Percentiles rank a stretch among this genome's conserved stretches.
These are phyloP conservation scores for Sclerotiophoma versabilis DNA, from an alignment of 2,329 filamentous ascomycete genomes.

Conservation along the genomic window DNA sequence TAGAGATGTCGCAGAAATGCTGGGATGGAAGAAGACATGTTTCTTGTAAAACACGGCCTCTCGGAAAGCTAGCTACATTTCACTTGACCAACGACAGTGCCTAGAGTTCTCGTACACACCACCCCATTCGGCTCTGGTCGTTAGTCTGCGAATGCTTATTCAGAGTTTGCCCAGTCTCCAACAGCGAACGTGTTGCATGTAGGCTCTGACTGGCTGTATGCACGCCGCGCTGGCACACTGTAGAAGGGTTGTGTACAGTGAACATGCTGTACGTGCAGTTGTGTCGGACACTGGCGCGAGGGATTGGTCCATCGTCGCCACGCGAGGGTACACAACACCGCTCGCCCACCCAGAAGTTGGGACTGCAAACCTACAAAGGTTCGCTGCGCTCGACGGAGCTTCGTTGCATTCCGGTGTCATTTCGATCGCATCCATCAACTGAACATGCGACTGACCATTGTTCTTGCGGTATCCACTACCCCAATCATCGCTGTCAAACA, in stretches of 20 bases:
- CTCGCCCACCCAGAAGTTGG: too few relatives aligned
- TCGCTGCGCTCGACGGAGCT: not conserved
- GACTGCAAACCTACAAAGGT: not conserved
- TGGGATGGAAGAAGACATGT: too few relatives aligned
- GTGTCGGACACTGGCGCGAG: not conserved
- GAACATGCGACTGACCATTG: not conserved
- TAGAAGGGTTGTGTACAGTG: not conserved
- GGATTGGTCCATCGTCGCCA: not conserved
- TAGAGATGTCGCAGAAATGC: too few relatives aligned
- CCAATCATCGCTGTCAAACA: not conserved
- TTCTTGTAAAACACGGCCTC: too few relatives aligned
- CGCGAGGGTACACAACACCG: not conserved
- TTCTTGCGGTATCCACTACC: not conserved
- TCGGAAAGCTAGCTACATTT: not conserved
- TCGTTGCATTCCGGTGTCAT: not conserved
- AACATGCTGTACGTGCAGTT: not conserved
- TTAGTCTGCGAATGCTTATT: too few relatives aligned
- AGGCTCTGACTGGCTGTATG: too few relatives aligned
- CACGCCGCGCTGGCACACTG: too few relatives aligned
- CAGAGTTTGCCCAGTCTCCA: too few relatives aligned
- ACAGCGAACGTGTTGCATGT: too few relatives aligned
- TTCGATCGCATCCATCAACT: not conserved
- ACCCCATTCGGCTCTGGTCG: too few relatives aligned
- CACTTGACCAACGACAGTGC: not conserved
- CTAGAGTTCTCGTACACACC: too few relatives aligned